Percentiles rank a stretch among this genome's conserved stretches.
Conservation (phyloP, 208 protist species). For the Trypanosoma mega region DNA sequence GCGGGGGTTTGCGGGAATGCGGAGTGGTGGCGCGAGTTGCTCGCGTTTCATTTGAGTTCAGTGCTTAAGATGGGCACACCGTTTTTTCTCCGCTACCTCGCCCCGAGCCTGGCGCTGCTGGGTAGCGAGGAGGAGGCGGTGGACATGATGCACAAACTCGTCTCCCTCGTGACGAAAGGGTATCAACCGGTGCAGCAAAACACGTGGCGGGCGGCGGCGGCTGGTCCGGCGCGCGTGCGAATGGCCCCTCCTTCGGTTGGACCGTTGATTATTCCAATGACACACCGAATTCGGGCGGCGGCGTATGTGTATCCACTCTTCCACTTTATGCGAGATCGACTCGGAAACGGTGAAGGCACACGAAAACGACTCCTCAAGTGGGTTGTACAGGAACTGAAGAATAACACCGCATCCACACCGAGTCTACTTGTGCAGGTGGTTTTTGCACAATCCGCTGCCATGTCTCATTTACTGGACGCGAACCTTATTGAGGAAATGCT, state of each 20-base stretch:
- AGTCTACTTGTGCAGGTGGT: constrained; percentile 48
- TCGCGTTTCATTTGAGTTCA: constrained; percentile 54
- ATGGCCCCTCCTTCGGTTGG: constrained; percentile 54
- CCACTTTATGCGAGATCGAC: constrained; percentile 38
- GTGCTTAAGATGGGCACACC: constrained; percentile 47
- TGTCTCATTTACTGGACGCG: constrained; percentile 51
- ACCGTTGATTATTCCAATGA: constrained; percentile 45
- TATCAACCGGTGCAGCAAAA: constrained; percentile 50
- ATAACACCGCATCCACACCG: background rate
- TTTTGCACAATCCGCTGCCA: constrained; percentile 76
- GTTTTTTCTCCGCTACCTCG: constrained; percentile 61
- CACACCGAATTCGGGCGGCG: constrained; percentile 59
- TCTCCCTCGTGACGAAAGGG: constrained; percentile 68
- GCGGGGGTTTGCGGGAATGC: constrained; percentile 64
- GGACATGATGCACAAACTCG: constrained; percentile 70
- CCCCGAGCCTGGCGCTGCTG: constrained; percentile 61
- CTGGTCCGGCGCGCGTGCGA: constrained; percentile 53
- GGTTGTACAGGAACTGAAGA: constrained; percentile 50
- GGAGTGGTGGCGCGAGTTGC: constrained; percentile 73
- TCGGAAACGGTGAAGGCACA: constrained; percentile 51
- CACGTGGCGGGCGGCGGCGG: constrained; percentile 3
- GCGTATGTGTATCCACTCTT: constrained; percentile 65
- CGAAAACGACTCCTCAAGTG: constrained; percentile 71
- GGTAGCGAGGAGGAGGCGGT: constrained; percentile 58
- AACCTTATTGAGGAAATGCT: constrained; percentile 32